Evolutionary conservation across 805 yeast genomes (phyloP).

Genomic region (Clavispora asparagi): DNA sequence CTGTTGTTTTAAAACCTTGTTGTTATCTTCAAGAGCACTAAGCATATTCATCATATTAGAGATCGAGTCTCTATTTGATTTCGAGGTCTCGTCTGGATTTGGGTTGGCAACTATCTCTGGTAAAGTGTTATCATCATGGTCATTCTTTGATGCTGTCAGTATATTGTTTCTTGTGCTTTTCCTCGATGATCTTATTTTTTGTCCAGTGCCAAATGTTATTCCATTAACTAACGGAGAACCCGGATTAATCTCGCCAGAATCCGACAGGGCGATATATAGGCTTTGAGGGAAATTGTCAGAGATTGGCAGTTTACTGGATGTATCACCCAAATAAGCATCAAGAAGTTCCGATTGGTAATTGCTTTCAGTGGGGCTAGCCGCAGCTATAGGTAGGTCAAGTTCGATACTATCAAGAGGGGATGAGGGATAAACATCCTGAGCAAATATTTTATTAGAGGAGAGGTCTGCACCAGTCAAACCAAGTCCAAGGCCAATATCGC

Average conservation of each 20-base stretch:
- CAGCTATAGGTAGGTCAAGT: not conserved
- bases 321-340: constrained; percentile 10
- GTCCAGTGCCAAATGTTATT: constrained; percentile 1
- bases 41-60: constrained; percentile 4
- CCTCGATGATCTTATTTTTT: constrained; percentile 3
- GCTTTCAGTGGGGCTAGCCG: not conserved
- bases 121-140: not conserved
- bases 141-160: not conserved
- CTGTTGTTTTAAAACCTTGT: not conserved
- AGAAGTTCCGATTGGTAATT: constrained; percentile 8
- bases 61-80: constrained; percentile 1
- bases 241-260: not conserved
- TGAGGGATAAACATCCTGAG: not conserved
- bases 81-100: not conserved
- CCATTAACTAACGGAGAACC: constrained; percentile 2
- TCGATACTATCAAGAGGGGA: not conserved
- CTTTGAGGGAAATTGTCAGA: constrained; percentile 1
- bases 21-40: not conserved
- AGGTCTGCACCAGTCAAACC: not conserved
- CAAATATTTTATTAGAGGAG: not conserved
- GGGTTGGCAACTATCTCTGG: not conserved
- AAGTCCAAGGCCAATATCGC: not conserved
- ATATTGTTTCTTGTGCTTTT: not conserved
- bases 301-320: constrained; percentile 1
- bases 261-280: not conserved